Percentiles rank a stretch among this genome's conserved stretches.
Evolutionary conservation across 805 yeast genomes (phyloP).

Genomic region (Candida pini): DNA sequence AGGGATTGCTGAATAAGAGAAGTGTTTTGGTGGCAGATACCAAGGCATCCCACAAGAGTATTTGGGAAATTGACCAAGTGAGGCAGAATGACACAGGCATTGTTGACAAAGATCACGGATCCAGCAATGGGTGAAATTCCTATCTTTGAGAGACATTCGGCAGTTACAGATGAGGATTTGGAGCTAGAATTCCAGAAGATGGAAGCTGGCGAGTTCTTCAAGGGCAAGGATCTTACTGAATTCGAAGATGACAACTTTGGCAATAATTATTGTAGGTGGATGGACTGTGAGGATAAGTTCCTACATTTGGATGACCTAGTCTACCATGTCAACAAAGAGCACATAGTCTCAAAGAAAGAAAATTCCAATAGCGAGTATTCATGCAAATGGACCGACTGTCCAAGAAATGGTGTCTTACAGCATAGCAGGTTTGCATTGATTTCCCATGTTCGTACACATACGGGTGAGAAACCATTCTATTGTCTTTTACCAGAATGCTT

Average conservation of each 20-base stretch:
- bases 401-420: conserved; percentile 43
- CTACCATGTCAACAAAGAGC: conserved; percentile 34
- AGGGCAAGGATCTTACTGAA: conserved; percentile 10
- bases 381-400: conserved; percentile 62
- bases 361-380: conserved; percentile 30
- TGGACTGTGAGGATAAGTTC: conserved; percentile 27
- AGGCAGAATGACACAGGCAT: too few relatives aligned
- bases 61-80: too few relatives aligned
- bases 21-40: too few relatives aligned
- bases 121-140: neutral
- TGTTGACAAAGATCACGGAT: too few relatives aligned
- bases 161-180: conserved; percentile 14
- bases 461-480: conserved; percentile 60
- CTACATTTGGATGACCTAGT: conserved; percentile 34
- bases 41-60: too few relatives aligned
- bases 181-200: conserved; percentile 20
- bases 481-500: conserved; percentile 67
- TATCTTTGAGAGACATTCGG: conserved; percentile 1
- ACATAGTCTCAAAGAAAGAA: conserved; percentile 24
- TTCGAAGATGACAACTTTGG: conserved; percentile 10
- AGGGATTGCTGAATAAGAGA: too few relatives aligned
- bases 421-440: conserved; percentile 53
- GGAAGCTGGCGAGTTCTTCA: conserved; percentile 11
- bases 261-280: conserved; percentile 32
- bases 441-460: conserved; percentile 60